Base-by-base conservation (phyloP, 73 alveolate genomes). In the Paraurostyla sp. region DNA sequence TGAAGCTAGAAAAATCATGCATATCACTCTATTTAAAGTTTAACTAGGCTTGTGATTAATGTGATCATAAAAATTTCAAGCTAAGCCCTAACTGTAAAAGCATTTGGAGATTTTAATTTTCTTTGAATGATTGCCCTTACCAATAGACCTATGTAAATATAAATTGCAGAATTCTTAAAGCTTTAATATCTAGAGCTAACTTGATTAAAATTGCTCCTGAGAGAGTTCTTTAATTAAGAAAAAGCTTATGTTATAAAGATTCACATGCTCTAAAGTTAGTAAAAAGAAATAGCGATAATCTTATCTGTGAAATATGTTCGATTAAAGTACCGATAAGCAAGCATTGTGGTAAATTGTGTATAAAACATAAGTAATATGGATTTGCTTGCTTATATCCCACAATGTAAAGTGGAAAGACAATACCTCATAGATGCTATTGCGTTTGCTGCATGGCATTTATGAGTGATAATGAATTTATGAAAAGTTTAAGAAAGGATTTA, bases 341-440 rank as follows among this genome's bases (percentile, higher is more conserved):
- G 9, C 58, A 65, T 22, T 65, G 82, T 38, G 82, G 82, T 15
- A 36, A 65, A 40, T 15, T 36, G 23, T 65, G 82, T 38, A 38
- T 38, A 0, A 65, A 65, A 65, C 82, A 65, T 38, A 65, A 65
- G 36, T 2, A 65, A 65, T 40, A 65, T 40, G 13, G 36, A 6
- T 65, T 65, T 65, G 23, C 46, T 32, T 65, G 82, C 25, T 65
- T 65, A 65, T 65, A 65, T 23, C 82, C 82, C 1, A 35, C 41
- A 32, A 56, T 58, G 0, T 65, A 6, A 18, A 65, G 25, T 40
- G 82, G 82, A 4, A 65, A 38, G 38, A 38, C 35, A 65, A 40
- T 65, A 38, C 82, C 82, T 6, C 82, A 65, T 38, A 65, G 36
- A 40, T 65, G 82, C 82, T 65, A 65, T 65, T 65, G 82, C 41